These are phyloP conservation scores for Fusarium cicatricum DNA, from an alignment of 2,329 filamentous ascomycete species.

Conservation along the genomic window DNA sequence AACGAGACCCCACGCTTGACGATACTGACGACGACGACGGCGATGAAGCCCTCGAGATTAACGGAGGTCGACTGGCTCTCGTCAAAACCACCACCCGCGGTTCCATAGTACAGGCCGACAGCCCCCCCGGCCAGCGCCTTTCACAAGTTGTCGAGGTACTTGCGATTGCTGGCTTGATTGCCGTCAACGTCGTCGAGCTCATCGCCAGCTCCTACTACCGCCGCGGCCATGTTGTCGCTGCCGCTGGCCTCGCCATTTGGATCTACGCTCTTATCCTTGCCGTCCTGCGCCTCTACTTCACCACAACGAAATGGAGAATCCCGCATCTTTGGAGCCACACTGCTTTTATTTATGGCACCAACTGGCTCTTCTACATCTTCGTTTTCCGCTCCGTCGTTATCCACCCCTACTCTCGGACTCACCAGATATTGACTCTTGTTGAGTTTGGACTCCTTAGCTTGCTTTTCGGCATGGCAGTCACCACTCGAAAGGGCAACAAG, in stretches of 20 bases:
- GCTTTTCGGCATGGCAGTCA: conserved; percentile 78
- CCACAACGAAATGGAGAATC: conserved; percentile 69
- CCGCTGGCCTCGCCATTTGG: conserved; percentile 78
- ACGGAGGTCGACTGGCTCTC: conserved; percentile 64
- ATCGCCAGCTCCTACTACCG: conserved; percentile 66
- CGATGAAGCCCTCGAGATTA: conserved; percentile 63
- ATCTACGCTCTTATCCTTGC: conserved; percentile 80
- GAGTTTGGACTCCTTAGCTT: conserved; percentile 80
- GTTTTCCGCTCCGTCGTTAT: conserved; percentile 88
- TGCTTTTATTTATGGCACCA: conserved; percentile 78
- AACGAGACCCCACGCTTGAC: conserved; percentile 44
- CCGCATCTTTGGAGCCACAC: conserved; percentile 93
- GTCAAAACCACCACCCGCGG: conserved; percentile 68
- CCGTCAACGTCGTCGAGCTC: conserved; percentile 72
- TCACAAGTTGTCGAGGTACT: conserved; percentile 78
- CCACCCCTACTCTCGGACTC: conserved; percentile 71
- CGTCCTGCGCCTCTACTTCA: conserved; percentile 74
- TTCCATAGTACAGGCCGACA: conserved; percentile 76
- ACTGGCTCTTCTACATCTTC: conserved; percentile 80
- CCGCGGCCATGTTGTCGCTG: conserved; percentile 65
- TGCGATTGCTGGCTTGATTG: conserved; percentile 75
- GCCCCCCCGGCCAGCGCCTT: conserved; percentile 75
- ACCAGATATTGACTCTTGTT: conserved; percentile 71
- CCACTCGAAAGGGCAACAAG: conserved; percentile 91
- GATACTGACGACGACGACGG: conserved; percentile 63